These are phyloP conservation scores for Chlamydomonas schloesseri DNA, from an alignment of 139 green algal species.

Conservation along the genomic window DNA sequence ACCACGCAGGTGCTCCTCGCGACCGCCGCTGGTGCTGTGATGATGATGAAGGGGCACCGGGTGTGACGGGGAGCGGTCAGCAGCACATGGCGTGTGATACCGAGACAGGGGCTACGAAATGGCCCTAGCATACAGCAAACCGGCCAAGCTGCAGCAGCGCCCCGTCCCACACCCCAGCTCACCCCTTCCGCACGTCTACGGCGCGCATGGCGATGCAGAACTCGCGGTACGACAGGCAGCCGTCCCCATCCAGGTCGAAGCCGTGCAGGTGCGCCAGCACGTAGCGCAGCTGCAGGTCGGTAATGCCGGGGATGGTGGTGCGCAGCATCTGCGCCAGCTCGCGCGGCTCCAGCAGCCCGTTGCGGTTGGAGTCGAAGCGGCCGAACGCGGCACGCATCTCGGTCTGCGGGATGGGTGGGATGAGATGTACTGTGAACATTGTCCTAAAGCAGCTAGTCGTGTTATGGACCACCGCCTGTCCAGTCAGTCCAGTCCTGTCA, in stretches of 20 bases:
- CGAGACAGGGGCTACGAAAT: no score
- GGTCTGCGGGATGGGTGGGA: not conserved
- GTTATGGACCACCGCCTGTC: no score
- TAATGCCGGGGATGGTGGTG: not conserved
- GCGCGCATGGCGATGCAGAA: slow-evolving; percentile 15
- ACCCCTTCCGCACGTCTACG: not conserved
- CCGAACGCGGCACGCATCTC: not conserved
- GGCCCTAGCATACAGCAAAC: no score
- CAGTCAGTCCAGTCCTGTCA: not conserved
- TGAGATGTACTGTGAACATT: no score
- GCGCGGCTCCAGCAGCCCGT: slow-evolving; percentile 46
- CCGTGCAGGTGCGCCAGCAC: slow-evolving; percentile 27
- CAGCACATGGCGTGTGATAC: no score
- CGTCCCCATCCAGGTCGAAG: slow-evolving; percentile 47
- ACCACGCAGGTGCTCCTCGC: not conserved
- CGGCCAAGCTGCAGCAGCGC: no score
- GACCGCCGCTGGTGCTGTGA: not conserved
- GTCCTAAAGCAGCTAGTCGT: no score
- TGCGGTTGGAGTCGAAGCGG: slow-evolving; percentile 35
- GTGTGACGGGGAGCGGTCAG: no score
- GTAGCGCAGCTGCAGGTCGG: slow-evolving; percentile 37
- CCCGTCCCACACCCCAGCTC: not conserved
- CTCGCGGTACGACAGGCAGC: slow-evolving; percentile 15
- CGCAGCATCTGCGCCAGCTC: slow-evolving; percentile 47
- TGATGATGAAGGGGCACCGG: no score